phyloP scores from a whole-genome alignment of 73 alveolate species.

The Paramecium pentaurelia region DNA sequence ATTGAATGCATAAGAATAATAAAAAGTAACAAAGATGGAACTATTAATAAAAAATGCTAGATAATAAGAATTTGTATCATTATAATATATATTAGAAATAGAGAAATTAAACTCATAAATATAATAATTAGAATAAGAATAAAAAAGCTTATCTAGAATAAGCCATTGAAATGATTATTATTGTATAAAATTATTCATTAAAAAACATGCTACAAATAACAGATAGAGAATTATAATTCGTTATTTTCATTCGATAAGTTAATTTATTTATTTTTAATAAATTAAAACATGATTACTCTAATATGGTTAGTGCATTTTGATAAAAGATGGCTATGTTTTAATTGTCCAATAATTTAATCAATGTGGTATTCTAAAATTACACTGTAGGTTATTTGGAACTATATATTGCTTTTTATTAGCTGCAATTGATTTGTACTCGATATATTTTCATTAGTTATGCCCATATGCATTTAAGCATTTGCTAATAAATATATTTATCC shows the following conservation, averaged over 20 bases:
- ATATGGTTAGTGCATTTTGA: conserved; percentile 34
- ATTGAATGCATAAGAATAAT: background rate
- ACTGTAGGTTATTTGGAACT: background rate
- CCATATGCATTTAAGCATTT: background rate
- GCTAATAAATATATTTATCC: background rate
- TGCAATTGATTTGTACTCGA: background rate
- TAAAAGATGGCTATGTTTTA: conserved; percentile 26
- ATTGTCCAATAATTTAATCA: conserved; percentile 1
- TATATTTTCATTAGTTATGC: background rate
- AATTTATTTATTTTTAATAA: background rate
- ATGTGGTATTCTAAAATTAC: conserved; percentile 26
- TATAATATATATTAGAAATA: background rate
- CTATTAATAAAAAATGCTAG: background rate
- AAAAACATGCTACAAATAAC: background rate
- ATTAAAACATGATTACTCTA: conserved; percentile 22
- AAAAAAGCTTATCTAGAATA: background rate
- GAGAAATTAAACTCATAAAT: background rate
- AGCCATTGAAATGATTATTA: background rate
- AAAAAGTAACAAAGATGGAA: background rate
- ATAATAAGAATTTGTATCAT: background rate
- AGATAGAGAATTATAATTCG: background rate
- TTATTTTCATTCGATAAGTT: background rate
- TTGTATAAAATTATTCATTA: background rate
- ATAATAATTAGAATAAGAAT: background rate
- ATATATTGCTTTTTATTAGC: conserved; percentile 3